A percentile compares a stretch with the other conserved stretches of the same genome.
Evolutionary conservation across 306 rosid species (phyloP).

Genomic region (Oemleria cerasiformis): DNA sequence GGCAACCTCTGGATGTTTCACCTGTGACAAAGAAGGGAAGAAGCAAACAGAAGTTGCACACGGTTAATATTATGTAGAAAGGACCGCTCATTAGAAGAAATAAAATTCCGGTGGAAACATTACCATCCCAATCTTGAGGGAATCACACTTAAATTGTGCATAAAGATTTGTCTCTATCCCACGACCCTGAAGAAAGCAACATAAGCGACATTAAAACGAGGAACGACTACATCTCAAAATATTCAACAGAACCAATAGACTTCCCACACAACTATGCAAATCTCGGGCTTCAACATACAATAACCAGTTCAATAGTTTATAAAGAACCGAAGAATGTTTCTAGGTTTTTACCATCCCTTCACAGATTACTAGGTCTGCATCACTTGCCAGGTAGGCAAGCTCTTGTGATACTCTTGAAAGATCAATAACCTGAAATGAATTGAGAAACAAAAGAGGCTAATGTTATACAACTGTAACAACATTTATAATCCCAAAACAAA

Average conservation of each 20-base stretch:
- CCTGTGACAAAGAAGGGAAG: constrained; percentile 44
- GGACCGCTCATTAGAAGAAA: constrained; percentile 15
- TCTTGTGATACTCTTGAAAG: constrained; percentile 82
- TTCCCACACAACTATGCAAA: not conserved
- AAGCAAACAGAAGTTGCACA: constrained; percentile 3
- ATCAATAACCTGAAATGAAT: constrained; percentile 69
- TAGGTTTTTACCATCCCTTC: constrained; percentile 86
- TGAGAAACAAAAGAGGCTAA: constrained; percentile 16
- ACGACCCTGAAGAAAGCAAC: constrained; percentile 69
- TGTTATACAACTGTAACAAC: constrained; percentile 4
- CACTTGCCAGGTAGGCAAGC: constrained; percentile 78
- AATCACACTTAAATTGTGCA: constrained; percentile 90
- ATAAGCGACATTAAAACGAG: not conserved
- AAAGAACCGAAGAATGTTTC: not conserved
- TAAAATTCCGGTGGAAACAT: constrained; percentile 9
- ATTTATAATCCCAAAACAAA: not conserved
- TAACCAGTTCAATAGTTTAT: not conserved
- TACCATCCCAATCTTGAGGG: constrained; percentile 97
- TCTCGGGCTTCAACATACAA: not conserved
- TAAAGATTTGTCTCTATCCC: constrained; percentile 92
- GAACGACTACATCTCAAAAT: not conserved
- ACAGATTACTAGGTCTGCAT: constrained; percentile 81
- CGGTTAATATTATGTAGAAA: constrained; percentile 1
- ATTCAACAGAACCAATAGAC: not conserved
- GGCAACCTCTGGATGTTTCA: constrained; percentile 89